Evolutionary conservation across 1,284 basidiomycete species (phyloP), one percentile per base, ranked within the genome.

Genomic region (Cryptococcus sp.): DNA sequence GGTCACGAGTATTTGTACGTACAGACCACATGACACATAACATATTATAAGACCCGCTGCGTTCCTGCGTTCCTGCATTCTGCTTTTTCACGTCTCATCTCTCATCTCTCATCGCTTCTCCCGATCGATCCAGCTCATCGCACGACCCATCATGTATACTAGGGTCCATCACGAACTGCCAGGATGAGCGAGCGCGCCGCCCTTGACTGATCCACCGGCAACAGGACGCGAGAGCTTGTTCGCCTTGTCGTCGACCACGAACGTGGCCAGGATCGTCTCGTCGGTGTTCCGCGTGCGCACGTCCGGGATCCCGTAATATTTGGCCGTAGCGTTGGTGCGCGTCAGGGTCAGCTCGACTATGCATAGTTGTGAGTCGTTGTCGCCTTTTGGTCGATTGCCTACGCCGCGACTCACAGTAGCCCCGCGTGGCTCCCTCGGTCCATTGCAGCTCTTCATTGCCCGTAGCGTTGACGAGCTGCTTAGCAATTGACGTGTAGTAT

Each of bases 351-450:
- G 75, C 35, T 84, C 83, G 74, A 84, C 55, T 52, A 35, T 35
- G 31, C 31, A 35, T 35, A 35, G 31, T 2, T 8, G 31, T 35
- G 2, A 8, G 25, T 25, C 25, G 10, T 22, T 20, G 11, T 27
- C 11, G 11, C 8, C 10, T 11, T 20, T 54, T 25, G 15, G 39
- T 45, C 10, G 20, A 22, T 41, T 15, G 27, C 23, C 23, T 1
- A n/a, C 13, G 31, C 5, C 13, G 13, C 31, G 31, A 41, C 48
- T 54, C 23, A 57, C 48, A 86, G 79, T 87, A 87, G 2, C 87
- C 86, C 35, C 86, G 77, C 73, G 81, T 84, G 6, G 82, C 84
- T 10, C 84, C 86, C 69, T 88, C 86, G 59, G 84, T 86, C 84
- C 84, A 87, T 69, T 86, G 85, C 47, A 87, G 71, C 64, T 85